phyloP scores from a whole-genome alignment of 345 rosid species.

The Corchorus olitorius region DNA sequence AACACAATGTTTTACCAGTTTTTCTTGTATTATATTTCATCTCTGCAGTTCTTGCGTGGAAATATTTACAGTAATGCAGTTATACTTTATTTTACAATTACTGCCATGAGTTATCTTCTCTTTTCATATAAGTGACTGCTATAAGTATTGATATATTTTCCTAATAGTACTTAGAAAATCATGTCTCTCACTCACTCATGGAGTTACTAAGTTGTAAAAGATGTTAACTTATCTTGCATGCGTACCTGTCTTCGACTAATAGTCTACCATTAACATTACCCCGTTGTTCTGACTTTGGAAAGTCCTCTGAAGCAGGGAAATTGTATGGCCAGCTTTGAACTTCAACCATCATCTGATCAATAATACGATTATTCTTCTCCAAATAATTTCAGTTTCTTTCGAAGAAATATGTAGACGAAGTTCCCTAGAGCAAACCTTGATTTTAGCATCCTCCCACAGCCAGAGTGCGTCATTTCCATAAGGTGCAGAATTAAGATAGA shows the following conservation, averaged over 20 bases:
- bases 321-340: slow-evolving; percentile 85
- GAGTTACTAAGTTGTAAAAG: neutral
- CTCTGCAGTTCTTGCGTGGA: neutral
- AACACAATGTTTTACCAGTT: neutral
- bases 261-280: slow-evolving; percentile 73
- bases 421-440: slow-evolving; percentile 51
- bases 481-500: slow-evolving; percentile 69
- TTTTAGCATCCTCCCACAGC: slow-evolving; percentile 91
- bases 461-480: slow-evolving; percentile 58
- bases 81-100: neutral
- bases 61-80: neutral
- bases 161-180: neutral
- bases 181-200: neutral
- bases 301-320: slow-evolving; percentile 92
- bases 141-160: neutral
- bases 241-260: slow-evolving; percentile 65
- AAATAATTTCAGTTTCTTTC: slow-evolving; percentile 9
- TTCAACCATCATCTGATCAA: slow-evolving; percentile 60
- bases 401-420: slow-evolving; percentile 14
- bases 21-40: neutral
- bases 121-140: neutral
- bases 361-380: slow-evolving; percentile 17
- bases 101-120: neutral
- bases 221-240: slow-evolving; percentile 10
- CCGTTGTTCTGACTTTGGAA: slow-evolving; percentile 62